Percentiles rank a stretch among this genome's conserved stretches.
Evolutionary conservation across 1,284 basidiomycete species (phyloP).

Genomic region (Coniferiporia sulphurascens): DNA sequence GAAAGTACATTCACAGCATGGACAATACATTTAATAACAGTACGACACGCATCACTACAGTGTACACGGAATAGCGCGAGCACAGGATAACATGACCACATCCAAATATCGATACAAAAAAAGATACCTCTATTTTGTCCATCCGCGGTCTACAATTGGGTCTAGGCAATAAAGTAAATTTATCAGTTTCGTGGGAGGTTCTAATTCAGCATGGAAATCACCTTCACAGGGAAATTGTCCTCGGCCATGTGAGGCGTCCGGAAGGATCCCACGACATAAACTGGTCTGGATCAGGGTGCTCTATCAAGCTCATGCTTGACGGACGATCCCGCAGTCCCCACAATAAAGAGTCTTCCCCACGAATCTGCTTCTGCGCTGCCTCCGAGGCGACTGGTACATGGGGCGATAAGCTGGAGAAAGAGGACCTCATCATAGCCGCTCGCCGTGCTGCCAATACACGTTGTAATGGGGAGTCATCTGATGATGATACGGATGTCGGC

Average conservation of each 20-base stretch:
- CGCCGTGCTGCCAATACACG: slow-evolving; percentile 10
- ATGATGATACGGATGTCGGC: not conserved
- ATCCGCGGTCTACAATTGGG: too few species aligned
- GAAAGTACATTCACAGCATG: too few species aligned
- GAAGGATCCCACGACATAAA: slow-evolving; percentile 17
- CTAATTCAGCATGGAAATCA: too few species aligned
- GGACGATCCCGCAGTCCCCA: not conserved
- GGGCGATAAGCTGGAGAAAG: not conserved
- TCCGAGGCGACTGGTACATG: not conserved
- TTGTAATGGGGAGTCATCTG: slow-evolving; percentile 7
- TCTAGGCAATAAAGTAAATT: too few species aligned
- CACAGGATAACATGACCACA: too few species aligned
- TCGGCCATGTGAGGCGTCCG: slow-evolving; percentile 4
- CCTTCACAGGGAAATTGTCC: slow-evolving; percentile 4
- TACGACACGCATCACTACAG: too few species aligned
- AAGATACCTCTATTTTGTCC: too few species aligned
- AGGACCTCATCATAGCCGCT: not conserved
- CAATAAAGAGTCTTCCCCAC: not conserved
- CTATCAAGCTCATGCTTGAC: not conserved
- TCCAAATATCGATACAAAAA: too few species aligned
- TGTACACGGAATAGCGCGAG: too few species aligned
- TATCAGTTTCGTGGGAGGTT: too few species aligned
- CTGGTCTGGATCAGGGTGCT: not conserved
- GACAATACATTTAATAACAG: too few species aligned
- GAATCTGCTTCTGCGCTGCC: not conserved